Evolutionary conservation across 2,329 filamentous ascomycete species (phyloP), one percentile per base, ranked within the genome.

Genomic region (Aureobasidium zeae): DNA sequence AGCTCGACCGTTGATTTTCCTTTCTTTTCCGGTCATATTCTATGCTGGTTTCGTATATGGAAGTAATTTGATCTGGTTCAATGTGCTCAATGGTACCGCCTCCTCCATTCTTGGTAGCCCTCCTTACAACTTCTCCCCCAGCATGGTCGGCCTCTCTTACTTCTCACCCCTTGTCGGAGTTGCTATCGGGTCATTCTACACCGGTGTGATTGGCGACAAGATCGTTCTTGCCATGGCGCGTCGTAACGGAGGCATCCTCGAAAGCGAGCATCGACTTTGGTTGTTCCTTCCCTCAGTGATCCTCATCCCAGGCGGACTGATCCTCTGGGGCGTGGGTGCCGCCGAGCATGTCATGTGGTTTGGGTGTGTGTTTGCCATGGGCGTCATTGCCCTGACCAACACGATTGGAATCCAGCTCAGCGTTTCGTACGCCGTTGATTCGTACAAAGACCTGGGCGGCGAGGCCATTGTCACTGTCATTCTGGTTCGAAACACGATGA

Each of bases 311-410:
- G 62, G 58, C 8, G 64, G 63, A 0, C 55, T 72, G 3, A 62
- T 73, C 28, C 55, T 72, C 1, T 73, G 70, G 69, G 71, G 72
- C 21, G 65, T 73, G 0, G 71, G 71, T 4, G 68, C 71, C 2
- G 67, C 66, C 30, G 62, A 69, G 24, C 49, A 61, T 10, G 33
- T 45, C 3, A 34, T 36, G 19, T 45, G 42, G 42, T 45, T 45
- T 15, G 42, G 69, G 1, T 55, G 69, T 5, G 56, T 73, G 3
- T 63, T 71, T 22, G 68, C 66, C 1, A 70, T 72, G 62, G 67
- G 65, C 17, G 57, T 69, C 19, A 64, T 72, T 17, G 66, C 63
- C 1, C 49, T 60, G 37, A 64, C 63, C 11, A 70, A 67, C 38
- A 61, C 62, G 2, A 56, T 72, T 28, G 68, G 67, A 2, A 51